phyloP scores from a whole-genome alignment of 495 filamentous ascomycete genomes.

The Penicillium egyptiacum region DNA sequence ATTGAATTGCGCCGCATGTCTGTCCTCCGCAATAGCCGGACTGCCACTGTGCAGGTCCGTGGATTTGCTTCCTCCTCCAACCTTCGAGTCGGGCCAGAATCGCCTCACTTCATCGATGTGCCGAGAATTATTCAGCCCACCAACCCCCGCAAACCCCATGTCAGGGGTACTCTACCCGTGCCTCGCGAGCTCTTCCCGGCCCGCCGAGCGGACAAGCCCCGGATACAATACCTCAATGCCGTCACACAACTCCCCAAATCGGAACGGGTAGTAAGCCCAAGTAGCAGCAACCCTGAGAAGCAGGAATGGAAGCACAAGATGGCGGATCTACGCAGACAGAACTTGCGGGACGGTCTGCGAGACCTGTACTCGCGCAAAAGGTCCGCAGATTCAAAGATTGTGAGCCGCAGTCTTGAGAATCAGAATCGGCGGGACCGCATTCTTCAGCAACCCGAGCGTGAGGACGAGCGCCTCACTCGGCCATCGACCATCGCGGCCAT shows the following conservation, averaged over 20 bases:
- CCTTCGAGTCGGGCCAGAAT: conserved; percentile 59
- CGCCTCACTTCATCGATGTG: conserved; percentile 71
- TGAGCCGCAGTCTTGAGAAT: conserved; percentile 36
- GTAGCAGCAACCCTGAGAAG: conserved; percentile 48
- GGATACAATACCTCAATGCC: conserved; percentile 51
- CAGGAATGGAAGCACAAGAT: conserved; percentile 62
- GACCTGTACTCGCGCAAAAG: conserved; percentile 59
- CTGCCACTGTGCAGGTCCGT: conserved; percentile 48
- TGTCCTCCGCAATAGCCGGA: conserved; percentile 41
- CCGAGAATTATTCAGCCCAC: conserved; percentile 54
- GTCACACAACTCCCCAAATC: conserved; percentile 40
- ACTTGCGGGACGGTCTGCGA: conserved; percentile 62
- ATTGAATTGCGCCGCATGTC: conserved; percentile 35
- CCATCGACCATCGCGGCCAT: conserved; percentile 49
- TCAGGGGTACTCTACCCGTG: conserved; percentile 71
- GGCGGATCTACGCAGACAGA: conserved; percentile 57
- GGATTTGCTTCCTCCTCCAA: conserved; percentile 42
- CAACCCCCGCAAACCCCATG: conserved; percentile 41
- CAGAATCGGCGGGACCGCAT: conserved; percentile 44
- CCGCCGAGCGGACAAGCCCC: conserved; percentile 51
- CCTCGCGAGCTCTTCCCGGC: conserved; percentile 64
- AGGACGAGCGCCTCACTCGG: conserved; percentile 62
- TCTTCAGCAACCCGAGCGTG: conserved; percentile 51
- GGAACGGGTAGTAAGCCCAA: conserved; percentile 28
- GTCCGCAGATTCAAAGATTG: conserved; percentile 38